Evolutionary conservation across 768 basidiomycete species (phyloP), one percentile per base, ranked within the genome.

Genomic region (Boletus tomentosulus): DNA sequence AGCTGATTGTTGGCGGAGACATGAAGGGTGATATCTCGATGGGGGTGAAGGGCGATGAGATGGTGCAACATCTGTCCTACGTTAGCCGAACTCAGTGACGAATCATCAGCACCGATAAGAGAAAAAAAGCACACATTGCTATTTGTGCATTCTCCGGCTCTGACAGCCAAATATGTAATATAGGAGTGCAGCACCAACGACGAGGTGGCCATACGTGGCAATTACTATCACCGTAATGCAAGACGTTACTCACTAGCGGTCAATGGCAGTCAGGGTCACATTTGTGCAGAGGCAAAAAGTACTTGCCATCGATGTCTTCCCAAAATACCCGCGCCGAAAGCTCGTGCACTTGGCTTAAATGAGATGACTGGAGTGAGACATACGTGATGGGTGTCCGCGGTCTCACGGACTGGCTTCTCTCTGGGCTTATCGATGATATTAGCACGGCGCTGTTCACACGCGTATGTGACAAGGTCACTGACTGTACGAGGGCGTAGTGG

Each of bases 1-100:
- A 19, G 89, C 90, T 6, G 88, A 61, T 81, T 92, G 61, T 87
- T 89, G 25, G 81, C 83, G 19, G 90, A 91, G 16, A 92, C 90
- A 60, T 92, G 90, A 25, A 92, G 76, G 0, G 84, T 89, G 54
- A 92, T 86, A 54, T 92, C 90, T 62, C 81, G 84, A 60, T 80
- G 74, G 2, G 87, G 87, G 63, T 89, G 88, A 57, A 83, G 75
- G 47, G 68, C 73, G 46, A 91, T 85, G 37, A 92, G 76, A 68
- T 87, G 85, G 66, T 86, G 88, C 45, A 92, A 72, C 86, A 92
- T 89, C n/a, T 24, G 78, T 79, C 62, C 89, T 90, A 27, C 16
- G 22, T 46, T 16, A 19, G 12, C 25, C 19, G 3, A 30, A 1
- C 1, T 15, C 3, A 30, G 39, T 33, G 13, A 24, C 19, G 13